Conservation (phyloP, 2,329 filamentous ascomycete genomes). For the Alternaria triticimaculans region DNA sequence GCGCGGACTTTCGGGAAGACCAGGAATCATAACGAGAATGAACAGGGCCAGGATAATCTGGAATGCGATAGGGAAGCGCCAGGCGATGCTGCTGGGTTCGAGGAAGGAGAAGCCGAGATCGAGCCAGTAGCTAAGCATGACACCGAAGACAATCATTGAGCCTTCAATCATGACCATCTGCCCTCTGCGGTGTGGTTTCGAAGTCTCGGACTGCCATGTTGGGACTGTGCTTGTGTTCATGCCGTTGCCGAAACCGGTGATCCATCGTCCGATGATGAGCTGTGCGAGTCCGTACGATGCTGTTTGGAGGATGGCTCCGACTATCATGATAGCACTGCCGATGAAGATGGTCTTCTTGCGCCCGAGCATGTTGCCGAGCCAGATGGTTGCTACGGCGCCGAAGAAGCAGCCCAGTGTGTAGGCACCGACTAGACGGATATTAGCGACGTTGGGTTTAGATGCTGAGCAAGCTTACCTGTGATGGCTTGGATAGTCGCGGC, state of each 20-base stretch:
- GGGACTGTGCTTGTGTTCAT: conserved; percentile 48
- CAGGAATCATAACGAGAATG: conserved; percentile 58
- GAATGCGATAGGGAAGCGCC: conserved; percentile 61
- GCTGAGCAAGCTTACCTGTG: conserved; percentile 31
- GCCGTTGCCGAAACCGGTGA: conserved; percentile 57
- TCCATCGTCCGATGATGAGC: conserved; percentile 57
- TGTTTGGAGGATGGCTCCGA: conserved; percentile 66
- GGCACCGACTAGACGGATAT: conserved; percentile 24
- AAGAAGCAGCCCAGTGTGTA: conserved; percentile 55
- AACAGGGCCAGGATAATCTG: conserved; percentile 65
- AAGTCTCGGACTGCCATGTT: conserved; percentile 57
- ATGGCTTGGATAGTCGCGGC: conserved; percentile 54
- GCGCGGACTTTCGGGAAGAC: conserved; percentile 53
- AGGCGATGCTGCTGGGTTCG: conserved; percentile 49
- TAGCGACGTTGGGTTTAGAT: conserved; percentile 19
- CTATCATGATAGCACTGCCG: conserved; percentile 64
- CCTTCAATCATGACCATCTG: conserved; percentile 58
- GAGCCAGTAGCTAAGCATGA: conserved; percentile 52
- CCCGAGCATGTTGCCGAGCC: conserved; percentile 65
- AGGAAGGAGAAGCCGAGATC: conserved; percentile 59
- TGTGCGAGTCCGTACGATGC: conserved; percentile 55
- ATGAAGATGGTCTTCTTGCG: conserved; percentile 64
- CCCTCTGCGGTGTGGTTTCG: conserved; percentile 54
- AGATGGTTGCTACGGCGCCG: conserved; percentile 52
- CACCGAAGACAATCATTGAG: conserved; percentile 54